Conservation (phyloP, 306 rosid species). For the Citrullus amarus region DNA sequence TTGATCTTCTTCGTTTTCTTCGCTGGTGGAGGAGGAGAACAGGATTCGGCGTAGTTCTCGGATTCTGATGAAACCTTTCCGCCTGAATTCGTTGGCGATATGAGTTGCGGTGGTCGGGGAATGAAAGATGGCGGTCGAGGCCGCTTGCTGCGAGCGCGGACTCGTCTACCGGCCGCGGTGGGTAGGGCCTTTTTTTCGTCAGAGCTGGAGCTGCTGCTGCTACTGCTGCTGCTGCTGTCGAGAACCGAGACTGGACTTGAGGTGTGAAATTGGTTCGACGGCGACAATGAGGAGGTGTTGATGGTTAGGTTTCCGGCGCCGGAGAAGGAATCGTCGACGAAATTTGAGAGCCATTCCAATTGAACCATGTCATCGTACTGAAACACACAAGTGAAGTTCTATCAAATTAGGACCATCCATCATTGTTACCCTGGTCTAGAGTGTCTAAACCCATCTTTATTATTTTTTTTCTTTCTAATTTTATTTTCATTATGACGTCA, state of each 20-base stretch:
- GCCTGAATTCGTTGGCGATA: slow-evolving; percentile 50
- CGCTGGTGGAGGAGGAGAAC: slow-evolving; percentile 17
- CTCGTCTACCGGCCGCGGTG: slow-evolving; percentile 34
- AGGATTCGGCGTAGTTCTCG: slow-evolving; percentile 70
- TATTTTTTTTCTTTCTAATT: background rate
- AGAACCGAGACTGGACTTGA: slow-evolving; percentile 90
- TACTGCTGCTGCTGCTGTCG: slow-evolving; percentile 68
- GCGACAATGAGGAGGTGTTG: slow-evolving; percentile 20
- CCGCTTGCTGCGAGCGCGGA: slow-evolving; percentile 93
- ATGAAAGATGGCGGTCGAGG: slow-evolving; percentile 77
- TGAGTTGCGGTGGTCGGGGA: slow-evolving; percentile 58
- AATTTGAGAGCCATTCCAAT: slow-evolving; percentile 84
- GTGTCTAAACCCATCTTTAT: background rate
- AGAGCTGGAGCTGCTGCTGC: slow-evolving; percentile 84
- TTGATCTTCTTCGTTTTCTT: slow-evolving; percentile 37
- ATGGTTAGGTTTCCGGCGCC: slow-evolving; percentile 58
- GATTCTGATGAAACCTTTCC: slow-evolving; percentile 34
- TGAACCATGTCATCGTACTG: slow-evolving; percentile 90
- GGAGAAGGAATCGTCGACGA: slow-evolving; percentile 80
- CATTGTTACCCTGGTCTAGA: slow-evolving; percentile 8
- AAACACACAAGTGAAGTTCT: background rate
- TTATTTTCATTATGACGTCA: slow-evolving; percentile 9
- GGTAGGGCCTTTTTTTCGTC: slow-evolving; percentile 34
- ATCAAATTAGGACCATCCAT: background rate
- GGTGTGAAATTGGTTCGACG: slow-evolving; percentile 42